Percentiles rank a stretch among this genome's conserved stretches.
Evolutionary conservation across 805 yeast genomes (phyloP).

Genomic region (Nakazawaea peltata): DNA sequence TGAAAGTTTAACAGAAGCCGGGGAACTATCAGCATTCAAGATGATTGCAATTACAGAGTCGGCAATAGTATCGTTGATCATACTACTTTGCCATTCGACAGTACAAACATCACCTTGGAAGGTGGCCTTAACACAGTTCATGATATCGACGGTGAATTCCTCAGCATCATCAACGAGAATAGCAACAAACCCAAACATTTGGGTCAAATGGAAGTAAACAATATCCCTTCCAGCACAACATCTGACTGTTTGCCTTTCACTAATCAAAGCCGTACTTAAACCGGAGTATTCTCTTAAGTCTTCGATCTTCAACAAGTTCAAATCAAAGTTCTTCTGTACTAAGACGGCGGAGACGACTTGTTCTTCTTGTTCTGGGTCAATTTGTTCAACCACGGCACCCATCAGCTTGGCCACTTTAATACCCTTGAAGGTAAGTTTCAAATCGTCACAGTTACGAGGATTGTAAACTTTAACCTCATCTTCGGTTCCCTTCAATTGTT

Average conservation of each 20-base stretch:
- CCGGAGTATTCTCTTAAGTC: constrained; percentile 88
- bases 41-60: constrained; percentile 88
- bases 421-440: constrained; percentile 73
- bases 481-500: constrained; percentile 73
- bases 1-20: constrained; percentile 87
- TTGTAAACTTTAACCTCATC: constrained; percentile 86
- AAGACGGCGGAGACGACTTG: constrained; percentile 67
- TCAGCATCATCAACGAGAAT: constrained; percentile 48
- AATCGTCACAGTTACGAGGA: constrained; percentile 83
- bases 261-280: constrained; percentile 74
- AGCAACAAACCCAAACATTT: constrained; percentile 87
- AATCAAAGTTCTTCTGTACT: constrained; percentile 85
- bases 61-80: constrained; percentile 87
- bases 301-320: constrained; percentile 72
- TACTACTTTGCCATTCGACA: constrained; percentile 86
- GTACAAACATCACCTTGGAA: constrained; percentile 43
- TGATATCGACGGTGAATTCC: constrained; percentile 44
- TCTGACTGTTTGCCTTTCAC: constrained; percentile 70
- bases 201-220: constrained; percentile 82
- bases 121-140: constrained; percentile 53
- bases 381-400: constrained; percentile 43
- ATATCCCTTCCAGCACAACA: constrained; percentile 78
- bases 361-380: constrained; percentile 24
- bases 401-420: constrained; percentile 71
- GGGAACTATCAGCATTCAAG: constrained; percentile 87